phyloP scores from a whole-genome alignment of 805 yeast genomes.

The Teunomyces barrocoloradensis region DNA sequence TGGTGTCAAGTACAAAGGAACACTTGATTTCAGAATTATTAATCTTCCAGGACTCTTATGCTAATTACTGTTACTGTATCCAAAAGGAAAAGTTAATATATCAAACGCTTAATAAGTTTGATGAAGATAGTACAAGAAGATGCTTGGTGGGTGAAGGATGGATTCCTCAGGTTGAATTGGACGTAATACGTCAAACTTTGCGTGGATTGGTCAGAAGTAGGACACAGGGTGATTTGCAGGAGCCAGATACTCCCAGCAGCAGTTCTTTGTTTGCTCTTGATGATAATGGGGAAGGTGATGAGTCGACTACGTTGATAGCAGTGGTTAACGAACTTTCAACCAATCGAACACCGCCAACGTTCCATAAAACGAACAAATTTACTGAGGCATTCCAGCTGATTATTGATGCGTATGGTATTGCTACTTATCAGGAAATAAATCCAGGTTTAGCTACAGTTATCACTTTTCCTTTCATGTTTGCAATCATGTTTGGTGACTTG shows the following conservation, averaged over 20 bases:
- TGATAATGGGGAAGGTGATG: conserved; percentile 9
- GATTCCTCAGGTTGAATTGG: conserved; percentile 60
- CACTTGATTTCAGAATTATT: conserved; percentile 39
- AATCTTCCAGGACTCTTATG: conserved; percentile 33
- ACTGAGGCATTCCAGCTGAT: conserved; percentile 90
- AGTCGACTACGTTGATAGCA: conserved; percentile 19
- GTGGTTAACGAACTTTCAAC: conserved; percentile 61
- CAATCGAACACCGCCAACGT: conserved; percentile 89
- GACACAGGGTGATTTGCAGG: conserved; percentile 5
- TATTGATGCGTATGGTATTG: conserved; percentile 93
- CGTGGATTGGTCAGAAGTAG: conserved; percentile 43
- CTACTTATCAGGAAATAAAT: conserved; percentile 90
- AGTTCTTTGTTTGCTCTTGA: conserved; percentile 21
- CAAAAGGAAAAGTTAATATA: conserved; percentile 58
- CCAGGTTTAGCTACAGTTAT: conserved; percentile 94
- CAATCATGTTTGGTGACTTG: conserved; percentile 97
- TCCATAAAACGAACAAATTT: conserved; percentile 90
- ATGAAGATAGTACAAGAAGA: conserved; percentile 63
- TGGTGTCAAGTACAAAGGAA: conserved; percentile 32
- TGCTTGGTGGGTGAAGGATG: conserved; percentile 73
- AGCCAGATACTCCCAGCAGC: conserved; percentile 5
- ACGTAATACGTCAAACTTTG: conserved; percentile 32
- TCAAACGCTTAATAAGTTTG: conserved; percentile 60
- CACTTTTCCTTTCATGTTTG: conserved; percentile 98
- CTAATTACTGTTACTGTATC: conserved; percentile 32